Evolutionary conservation across 352 stramenopile species (phyloP).

Genomic region (Pythium angustatum): DNA sequence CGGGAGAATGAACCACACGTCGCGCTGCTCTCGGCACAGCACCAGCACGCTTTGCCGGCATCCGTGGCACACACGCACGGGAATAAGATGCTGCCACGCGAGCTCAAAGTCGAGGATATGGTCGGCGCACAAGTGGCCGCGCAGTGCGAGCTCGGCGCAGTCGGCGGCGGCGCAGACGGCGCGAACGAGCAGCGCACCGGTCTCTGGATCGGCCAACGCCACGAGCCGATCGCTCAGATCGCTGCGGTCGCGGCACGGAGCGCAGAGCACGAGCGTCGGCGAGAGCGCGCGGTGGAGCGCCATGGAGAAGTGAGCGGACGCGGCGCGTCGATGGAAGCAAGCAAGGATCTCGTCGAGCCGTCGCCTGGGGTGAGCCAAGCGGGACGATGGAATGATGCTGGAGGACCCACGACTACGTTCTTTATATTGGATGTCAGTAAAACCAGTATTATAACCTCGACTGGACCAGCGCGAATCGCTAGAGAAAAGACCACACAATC

Average conservation of each 20-base stretch:
- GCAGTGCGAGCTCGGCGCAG: constrained; percentile 57
- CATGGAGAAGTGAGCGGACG: too few relatives aligned
- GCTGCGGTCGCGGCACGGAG: constrained; percentile 38
- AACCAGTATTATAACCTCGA: constrained; percentile 21
- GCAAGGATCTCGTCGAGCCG: background rate
- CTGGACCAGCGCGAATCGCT: background rate
- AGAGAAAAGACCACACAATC: constrained; percentile 13
- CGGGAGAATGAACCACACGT: constrained; percentile 66
- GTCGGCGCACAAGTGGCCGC: constrained; percentile 48
- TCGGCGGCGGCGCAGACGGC: constrained; percentile 56
- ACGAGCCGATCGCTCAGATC: constrained; percentile 36
- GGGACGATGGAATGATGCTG: too few relatives aligned
- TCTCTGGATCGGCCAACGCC: constrained; percentile 28
- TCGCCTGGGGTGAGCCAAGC: too few relatives aligned
- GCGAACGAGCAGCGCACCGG: constrained; percentile 44
- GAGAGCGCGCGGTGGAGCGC: constrained; percentile 46
- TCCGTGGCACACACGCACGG: constrained; percentile 50
- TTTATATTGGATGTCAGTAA: constrained; percentile 10
- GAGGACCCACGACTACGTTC: background rate
- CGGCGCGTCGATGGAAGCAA: background rate
- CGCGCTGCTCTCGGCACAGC: constrained; percentile 42
- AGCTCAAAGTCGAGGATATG: constrained; percentile 56
- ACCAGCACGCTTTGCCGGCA: constrained; percentile 49
- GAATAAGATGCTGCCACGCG: constrained; percentile 45
- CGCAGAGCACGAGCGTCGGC: constrained; percentile 66